These are phyloP conservation scores for Ustilago cynodontis DNA, from an alignment of 1,284 basidiomycete genomes.

Conservation along the genomic window DNA sequence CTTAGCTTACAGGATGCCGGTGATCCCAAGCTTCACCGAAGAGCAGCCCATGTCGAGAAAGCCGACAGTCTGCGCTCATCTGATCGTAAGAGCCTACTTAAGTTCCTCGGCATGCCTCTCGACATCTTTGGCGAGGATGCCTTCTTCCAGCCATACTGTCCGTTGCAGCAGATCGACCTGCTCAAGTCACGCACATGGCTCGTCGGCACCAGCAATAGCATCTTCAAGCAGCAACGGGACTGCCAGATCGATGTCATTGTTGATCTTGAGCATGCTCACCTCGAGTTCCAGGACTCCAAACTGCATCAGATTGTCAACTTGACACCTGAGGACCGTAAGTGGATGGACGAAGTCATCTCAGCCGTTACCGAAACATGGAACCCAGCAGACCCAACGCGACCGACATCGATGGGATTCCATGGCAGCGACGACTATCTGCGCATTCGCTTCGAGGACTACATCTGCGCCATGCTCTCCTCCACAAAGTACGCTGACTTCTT, in stretches of 20 bases:
- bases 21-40: slow-evolving; percentile 81
- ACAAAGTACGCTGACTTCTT: slow-evolving; percentile 64
- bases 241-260: slow-evolving; percentile 85
- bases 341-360: slow-evolving; percentile 80
- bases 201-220: slow-evolving; percentile 89
- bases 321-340: slow-evolving; percentile 93
- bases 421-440: slow-evolving; percentile 68
- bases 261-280: slow-evolving; percentile 73
- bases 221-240: slow-evolving; percentile 92
- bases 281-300: slow-evolving; percentile 76
- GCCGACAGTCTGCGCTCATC: slow-evolving; percentile 82
- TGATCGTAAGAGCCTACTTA: slow-evolving; percentile 88
- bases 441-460: slow-evolving; percentile 65
- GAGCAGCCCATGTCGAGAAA: slow-evolving; percentile 22
- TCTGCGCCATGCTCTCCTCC: slow-evolving; percentile 63
- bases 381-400: slow-evolving; percentile 62
- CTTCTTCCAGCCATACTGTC: slow-evolving; percentile 98
- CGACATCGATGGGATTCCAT: slow-evolving; percentile 65
- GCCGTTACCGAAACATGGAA: slow-evolving; percentile 67
- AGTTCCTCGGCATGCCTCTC: slow-evolving; percentile 90
- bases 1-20: slow-evolving; percentile 91
- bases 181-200: slow-evolving; percentile 85
- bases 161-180: slow-evolving; percentile 93
- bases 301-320: slow-evolving; percentile 82
- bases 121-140: slow-evolving; percentile 78